Evolutionary conservation across 345 rosid species (phyloP).

Genomic region (Citrus glauca): DNA sequence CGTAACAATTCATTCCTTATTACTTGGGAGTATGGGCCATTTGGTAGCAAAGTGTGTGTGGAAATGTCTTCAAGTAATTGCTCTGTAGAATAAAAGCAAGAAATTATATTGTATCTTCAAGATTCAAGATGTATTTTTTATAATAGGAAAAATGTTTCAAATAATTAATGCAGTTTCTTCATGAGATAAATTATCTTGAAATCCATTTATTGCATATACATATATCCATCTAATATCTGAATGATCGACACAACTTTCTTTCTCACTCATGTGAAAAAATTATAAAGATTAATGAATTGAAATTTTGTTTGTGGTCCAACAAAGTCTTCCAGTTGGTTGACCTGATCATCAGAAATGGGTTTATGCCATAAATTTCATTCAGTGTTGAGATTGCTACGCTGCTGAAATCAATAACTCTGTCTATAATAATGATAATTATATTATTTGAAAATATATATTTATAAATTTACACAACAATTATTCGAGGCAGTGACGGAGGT

Average conservation of each 20-base stretch:
- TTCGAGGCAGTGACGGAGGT: not conserved
- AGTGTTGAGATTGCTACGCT: not conserved
- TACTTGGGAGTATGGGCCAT: not conserved
- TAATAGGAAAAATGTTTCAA: no score
- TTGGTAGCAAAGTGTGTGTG: not conserved
- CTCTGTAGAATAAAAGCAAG: not conserved
- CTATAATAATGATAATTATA: not conserved
- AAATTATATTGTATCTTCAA: no score
- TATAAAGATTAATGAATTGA: not conserved
- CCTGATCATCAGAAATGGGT: not conserved
- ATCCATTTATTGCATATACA: no score
- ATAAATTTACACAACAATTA: not conserved
- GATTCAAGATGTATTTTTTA: no score
- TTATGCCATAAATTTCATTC: not conserved
- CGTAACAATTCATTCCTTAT: no score
- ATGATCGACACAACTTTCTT: no score
- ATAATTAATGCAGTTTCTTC: no score
- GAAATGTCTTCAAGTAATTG: no score
- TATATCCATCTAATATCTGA: no score
- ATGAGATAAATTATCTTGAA: no score
- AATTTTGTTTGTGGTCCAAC: not conserved
- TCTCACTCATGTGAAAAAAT: no score
- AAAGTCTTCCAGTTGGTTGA: not conserved
- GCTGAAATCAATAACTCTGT: not conserved
- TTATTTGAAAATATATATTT: no score